phyloP scores from a whole-genome alignment of 257 asterid species.

The Solanum chiquidenum region DNA sequence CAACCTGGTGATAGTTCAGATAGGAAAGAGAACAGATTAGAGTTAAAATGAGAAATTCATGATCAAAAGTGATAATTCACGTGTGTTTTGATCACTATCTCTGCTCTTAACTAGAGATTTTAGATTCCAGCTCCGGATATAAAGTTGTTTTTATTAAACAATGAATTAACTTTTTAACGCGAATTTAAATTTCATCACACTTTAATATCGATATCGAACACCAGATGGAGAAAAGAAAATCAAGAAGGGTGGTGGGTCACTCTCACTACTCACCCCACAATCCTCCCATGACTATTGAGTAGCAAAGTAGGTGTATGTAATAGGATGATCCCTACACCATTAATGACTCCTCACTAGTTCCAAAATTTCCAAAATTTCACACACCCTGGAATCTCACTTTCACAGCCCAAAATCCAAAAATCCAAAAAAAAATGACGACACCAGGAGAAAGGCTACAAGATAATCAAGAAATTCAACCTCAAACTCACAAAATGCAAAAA shows the following conservation, averaged over 20 bases:
- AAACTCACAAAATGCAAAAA: conserved; percentile 32
- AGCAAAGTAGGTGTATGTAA: conserved; percentile 10
- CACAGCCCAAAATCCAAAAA: conserved; percentile 10
- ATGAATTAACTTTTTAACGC: fast-evolving
- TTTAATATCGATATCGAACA: neutral
- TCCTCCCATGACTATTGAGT: conserved; percentile 3
- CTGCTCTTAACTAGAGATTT: neutral
- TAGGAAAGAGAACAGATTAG: neutral
- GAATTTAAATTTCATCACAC: neutral
- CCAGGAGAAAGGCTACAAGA: neutral
- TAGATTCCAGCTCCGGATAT: neutral
- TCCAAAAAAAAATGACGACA: neutral
- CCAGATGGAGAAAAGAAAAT: neutral
- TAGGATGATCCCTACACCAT: conserved; percentile 11
- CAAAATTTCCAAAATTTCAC: neutral
- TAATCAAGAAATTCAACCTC: neutral
- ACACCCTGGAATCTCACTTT: conserved; percentile 17
- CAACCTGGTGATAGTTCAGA: neutral
- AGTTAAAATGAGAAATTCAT: neutral
- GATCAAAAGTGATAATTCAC: neutral
- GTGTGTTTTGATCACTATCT: neutral
- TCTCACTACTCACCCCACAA: conserved; percentile 8
- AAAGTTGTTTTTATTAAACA: neutral
- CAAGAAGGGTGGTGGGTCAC: conserved; percentile 25
- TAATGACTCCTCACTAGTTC: conserved; percentile 1